phyloP scores from a whole-genome alignment of 495 filamentous ascomycete genomes.

The Margaritispora aquatica region DNA sequence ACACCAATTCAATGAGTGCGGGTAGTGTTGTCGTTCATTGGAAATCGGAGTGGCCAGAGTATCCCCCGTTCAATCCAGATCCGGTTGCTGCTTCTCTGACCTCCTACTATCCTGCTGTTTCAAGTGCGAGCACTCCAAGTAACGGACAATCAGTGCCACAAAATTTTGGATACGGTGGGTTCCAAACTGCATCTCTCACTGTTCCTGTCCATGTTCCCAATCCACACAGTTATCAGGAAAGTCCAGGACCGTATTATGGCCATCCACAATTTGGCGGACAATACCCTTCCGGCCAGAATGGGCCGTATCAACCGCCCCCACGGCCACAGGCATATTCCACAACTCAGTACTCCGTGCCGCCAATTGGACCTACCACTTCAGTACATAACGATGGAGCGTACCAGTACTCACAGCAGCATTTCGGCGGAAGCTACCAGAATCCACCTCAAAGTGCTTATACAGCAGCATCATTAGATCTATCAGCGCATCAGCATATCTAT shows the following conservation, averaged over 20 bases:
- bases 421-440: constrained; percentile 26
- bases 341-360: constrained; percentile 16
- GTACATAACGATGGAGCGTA: constrained; percentile 15
- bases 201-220: constrained; percentile 16
- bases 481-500: constrained; percentile 20
- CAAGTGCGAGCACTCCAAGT: constrained; percentile 13
- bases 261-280: constrained; percentile 30
- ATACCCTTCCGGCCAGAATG: constrained; percentile 29
- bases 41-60: constrained; percentile 72
- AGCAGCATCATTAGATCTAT: constrained; percentile 16
- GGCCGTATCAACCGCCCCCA: constrained; percentile 30
- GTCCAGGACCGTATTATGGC: constrained; percentile 34
- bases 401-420: constrained; percentile 27
- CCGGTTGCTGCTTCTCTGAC: constrained; percentile 22
- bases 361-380: constrained; percentile 4
- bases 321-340: constrained; percentile 16
- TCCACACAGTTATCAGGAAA: constrained; percentile 29
- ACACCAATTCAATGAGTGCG: constrained; percentile 58
- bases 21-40: constrained; percentile 68
- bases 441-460: constrained; percentile 19
- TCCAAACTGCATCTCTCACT: constrained; percentile 26
- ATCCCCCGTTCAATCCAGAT: constrained; percentile 61
- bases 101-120: constrained; percentile 17
- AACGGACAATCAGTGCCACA: constrained; percentile 11
- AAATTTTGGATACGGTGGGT: constrained; percentile 30